Evolutionary conservation across 148 eudicot species (phyloP).

Genomic region (Amaranthus cruentus): DNA sequence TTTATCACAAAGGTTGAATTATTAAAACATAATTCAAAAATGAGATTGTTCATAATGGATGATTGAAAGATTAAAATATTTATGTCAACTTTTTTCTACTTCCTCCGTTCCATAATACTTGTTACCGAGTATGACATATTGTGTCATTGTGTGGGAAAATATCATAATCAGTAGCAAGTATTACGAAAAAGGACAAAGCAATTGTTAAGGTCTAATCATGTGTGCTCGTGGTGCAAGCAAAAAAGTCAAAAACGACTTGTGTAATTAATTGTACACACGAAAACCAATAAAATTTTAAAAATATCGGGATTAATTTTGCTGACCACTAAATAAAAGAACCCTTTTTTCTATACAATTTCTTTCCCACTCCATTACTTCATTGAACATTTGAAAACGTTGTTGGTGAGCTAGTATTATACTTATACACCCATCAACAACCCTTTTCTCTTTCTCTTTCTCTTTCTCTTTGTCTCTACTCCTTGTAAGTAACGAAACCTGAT

Average conservation of each 20-base stretch:
- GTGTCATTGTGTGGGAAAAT: no score
- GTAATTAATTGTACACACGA: not conserved
- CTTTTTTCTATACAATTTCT: not conserved
- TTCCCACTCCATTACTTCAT: not conserved
- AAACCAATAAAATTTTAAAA: not conserved
- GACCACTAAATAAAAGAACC: not conserved
- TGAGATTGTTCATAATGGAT: no score
- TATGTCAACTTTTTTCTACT: no score
- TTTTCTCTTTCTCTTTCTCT: slow-evolving; percentile 6
- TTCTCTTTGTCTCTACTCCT: slow-evolving; percentile 4
- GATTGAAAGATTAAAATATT: no score
- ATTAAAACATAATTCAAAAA: no score
- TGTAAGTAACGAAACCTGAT: slow-evolving; percentile 19
- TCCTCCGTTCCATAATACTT: no score
- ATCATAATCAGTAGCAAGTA: no score
- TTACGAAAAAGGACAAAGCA: no score
- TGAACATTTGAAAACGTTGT: not conserved
- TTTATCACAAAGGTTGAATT: no score
- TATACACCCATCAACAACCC: not conserved
- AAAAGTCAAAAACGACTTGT: not conserved
- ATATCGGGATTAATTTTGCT: not conserved
- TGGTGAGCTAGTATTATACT: not conserved
- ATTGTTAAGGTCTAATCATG: no score
- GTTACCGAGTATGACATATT: no score
- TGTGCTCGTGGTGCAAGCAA: not conserved